Base-by-base conservation (phyloP, 2,329 filamentous ascomycete species). In the Sporothrix dimorphospora region DNA sequence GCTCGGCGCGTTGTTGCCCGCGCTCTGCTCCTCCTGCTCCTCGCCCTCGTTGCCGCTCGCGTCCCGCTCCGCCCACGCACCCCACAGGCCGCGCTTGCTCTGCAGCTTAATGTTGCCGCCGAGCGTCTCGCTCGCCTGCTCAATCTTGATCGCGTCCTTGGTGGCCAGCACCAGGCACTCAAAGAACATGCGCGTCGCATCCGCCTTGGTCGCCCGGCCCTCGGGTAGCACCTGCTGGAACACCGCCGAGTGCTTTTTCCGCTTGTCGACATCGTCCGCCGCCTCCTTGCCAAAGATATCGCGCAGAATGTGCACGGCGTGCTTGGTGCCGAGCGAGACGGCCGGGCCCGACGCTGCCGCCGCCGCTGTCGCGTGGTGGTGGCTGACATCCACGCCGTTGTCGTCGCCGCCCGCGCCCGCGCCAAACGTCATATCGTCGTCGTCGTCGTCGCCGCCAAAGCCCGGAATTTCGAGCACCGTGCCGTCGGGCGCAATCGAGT, bases 101-200 rank as follows among this genome's bases (percentile, higher is more conserved):
- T 94, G 87, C 72, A 99, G 92, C 72, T 91, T 87, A 78, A 99
- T 93, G 16, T 91, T 88, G 2, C 90, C 92, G 67, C 94, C 94
- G 34, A 98, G 87, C 49, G 86, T 78, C 16, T 87, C 88, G 74
- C 90, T 85, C 66, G 88, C 88, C 82, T 99, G 96, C 80, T 98
- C 95, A 34, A 98, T 94, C 82, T 97, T 97, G 83, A 99, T 92
- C 38, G 96, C 96, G 80, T 99, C 96, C 83, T 99, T 99, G 55
- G 96, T 99, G 5, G 95, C 96, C 63, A 99, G 87, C 3, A 99
- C 96, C 30, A 99, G 86, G 71, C 96, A 91, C 83, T 99, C 96
- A 78, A 99, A 99, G 84, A 99, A 99, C 94, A 99, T 98, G 86
- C 98, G 98, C 57, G 96, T 99, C 0, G 96, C 96, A 78, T 98